These are phyloP conservation scores for Auriscalpium microsporum DNA, from an alignment of 768 basidiomycete species.

Conservation along the genomic window DNA sequence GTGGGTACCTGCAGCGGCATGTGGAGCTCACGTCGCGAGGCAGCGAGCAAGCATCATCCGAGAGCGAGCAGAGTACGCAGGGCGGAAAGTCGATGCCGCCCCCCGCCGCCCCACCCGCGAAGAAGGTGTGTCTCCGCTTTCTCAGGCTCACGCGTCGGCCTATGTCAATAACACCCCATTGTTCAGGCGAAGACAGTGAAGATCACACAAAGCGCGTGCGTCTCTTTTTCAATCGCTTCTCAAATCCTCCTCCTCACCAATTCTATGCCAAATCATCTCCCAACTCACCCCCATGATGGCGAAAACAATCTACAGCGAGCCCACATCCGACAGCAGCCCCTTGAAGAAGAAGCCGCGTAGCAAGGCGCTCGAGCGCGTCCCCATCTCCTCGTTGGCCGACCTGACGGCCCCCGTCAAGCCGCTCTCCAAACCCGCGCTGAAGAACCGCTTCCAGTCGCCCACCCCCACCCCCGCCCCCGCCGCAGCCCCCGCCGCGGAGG, in stretches of 20 bases:
- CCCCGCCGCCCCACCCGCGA: not conserved
- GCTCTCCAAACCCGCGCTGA: not conserved
- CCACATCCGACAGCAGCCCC: not conserved
- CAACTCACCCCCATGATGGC: not conserved
- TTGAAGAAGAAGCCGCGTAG: not conserved
- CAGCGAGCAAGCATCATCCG: not conserved
- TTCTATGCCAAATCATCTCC: not conserved
- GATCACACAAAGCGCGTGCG: not conserved
- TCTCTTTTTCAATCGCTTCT: not conserved
- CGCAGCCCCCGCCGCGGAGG: slow-evolving; percentile 22
- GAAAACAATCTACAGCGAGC: not conserved
- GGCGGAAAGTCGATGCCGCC: not conserved
- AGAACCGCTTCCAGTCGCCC: not conserved
- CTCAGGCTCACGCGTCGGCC: not conserved
- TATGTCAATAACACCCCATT: not conserved
- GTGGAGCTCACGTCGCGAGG: not conserved
- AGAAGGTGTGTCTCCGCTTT: not conserved
- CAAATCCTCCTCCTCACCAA: not conserved
- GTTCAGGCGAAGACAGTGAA: not conserved
- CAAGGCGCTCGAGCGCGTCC: not conserved
- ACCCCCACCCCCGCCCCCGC: slow-evolving; percentile 2
- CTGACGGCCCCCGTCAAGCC: not conserved
- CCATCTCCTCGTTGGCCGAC: not conserved
- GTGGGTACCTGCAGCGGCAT: not conserved
- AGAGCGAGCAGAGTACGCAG: not conserved